Evolutionary conservation across 75 land plant species (phyloP), one percentile per base, ranked within the genome.

Genomic region (Picea sitchensis): DNA sequence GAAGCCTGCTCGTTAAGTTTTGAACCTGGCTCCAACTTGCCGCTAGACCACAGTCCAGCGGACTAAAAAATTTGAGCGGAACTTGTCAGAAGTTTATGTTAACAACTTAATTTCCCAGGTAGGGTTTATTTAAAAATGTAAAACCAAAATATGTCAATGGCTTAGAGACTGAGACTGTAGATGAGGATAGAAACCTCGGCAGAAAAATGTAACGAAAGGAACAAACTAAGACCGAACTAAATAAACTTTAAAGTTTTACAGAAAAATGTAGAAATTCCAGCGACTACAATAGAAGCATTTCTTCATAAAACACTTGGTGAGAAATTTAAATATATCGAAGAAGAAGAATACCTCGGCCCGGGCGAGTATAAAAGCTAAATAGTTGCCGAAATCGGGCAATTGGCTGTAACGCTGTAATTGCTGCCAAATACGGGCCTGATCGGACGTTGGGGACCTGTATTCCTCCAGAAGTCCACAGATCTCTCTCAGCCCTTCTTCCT

Each of bases 341-440:
- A 4, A 47, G 41, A 47, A 23, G 23, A 21, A 2, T 62, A 96
- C 99, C 90, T 96, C 90, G n/a, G 88, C 93, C 8, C 90, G 89
- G 73, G 96, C 91, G 38, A 96, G 90, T 65, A 96, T 96, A 83
- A 95, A 96, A 57, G 81, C 92, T 14, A 96, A 88, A 82, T 96
- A 96, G 82, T 96, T 96, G 78, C 90, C 92, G 93, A 96, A 96
- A 80, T 96, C 99, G 21, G 99, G 98, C 75, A 96, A 82, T 78
- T 83, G 98, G 41, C 86, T 89, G 73, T 92, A 95, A 31, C 91
- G 95, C 81, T 94, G 95, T 6, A 94, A 90, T 78, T 94, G 93
- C 87, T 92, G 95, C 88, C 84, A 91, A 77, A 96, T 86, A 80
- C 88, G 91, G 14, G 84, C 77, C 87, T 96, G 94, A 83, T 95